These are phyloP conservation scores for Corymbia maculata DNA, from an alignment of 345 rosid genomes.

Conservation along the genomic window DNA sequence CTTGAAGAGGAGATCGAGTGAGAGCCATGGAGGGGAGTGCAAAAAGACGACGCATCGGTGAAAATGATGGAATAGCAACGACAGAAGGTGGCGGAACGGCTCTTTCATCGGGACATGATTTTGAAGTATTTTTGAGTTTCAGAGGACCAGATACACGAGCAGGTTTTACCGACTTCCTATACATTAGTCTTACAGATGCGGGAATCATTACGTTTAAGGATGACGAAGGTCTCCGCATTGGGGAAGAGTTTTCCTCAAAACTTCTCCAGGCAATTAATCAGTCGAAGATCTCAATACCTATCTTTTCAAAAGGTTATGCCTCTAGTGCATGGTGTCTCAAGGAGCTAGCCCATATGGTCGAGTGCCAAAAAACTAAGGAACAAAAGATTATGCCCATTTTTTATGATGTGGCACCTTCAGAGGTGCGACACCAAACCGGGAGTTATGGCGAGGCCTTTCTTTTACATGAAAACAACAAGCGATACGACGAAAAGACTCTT, in stretches of 20 bases:
- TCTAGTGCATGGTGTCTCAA: background rate
- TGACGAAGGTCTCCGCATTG: fast-evolving
- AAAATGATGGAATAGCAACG: too few relatives aligned
- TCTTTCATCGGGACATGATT: background rate
- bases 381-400: background rate
- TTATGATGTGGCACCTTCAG: background rate
- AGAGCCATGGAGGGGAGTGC: background rate
- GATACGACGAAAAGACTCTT: fast-evolving
- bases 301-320: background rate
- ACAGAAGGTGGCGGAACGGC: background rate
- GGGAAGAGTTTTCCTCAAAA: background rate
- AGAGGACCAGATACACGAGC: background rate
- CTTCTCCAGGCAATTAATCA: background rate
- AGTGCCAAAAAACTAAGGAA: fast-evolving
- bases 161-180: background rate
- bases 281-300: background rate
- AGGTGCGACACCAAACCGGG: background rate
- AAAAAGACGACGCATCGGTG: too few relatives aligned
- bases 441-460: fast-evolving
- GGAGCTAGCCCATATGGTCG: background rate
- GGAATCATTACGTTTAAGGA: background rate
- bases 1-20: background rate
- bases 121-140: background rate
- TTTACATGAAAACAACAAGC: fast-evolving
- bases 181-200: fast-evolving